Evolutionary conservation across 2,329 filamentous ascomycete genomes (phyloP), one percentile per base, ranked within the genome.

Genomic region (Aspergillus sp.): DNA sequence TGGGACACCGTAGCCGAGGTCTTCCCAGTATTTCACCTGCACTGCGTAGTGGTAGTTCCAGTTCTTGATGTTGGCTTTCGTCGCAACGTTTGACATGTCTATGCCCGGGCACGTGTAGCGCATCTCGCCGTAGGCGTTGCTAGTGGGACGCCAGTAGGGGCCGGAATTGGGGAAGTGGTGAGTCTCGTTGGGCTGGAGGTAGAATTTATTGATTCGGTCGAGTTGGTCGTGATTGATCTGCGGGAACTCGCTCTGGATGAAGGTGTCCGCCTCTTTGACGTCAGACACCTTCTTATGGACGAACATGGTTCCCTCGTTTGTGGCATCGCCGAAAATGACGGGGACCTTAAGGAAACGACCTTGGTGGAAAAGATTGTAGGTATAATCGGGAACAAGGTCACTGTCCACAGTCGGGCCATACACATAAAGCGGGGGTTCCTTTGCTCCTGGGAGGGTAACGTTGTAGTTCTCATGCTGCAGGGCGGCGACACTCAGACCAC

Each of bases 31-130:
- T 0, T 77, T 74, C 50, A 87, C 83, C 38, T 79, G 68, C 3
- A 88, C 85, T 46, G 83, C 77, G 68, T 81, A 87, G 38, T 78
- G 78, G 61, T 90, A 90, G 58, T 80, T 83, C 76, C 79, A 90
- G 27, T 74, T 78, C 1, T 12, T 60, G 28, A 32, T 36, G 29
- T 57, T 55, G 33, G 58, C 56, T 28, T 59, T 53, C 2, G 66
- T 64, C 41, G 69, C 69, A 1, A 68, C 63, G 6, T 68, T 59
- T 1, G 73, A 75, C 58, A 83, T 67, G 63, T 73, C 77, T 35
- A 83, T 71, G 0, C 76, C 77, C 0, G 82, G 79, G 53, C 83
- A 86, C 53, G 72, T 81, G 62, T 85, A 85, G 4, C 81, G 73
- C 54, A 84, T 72, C 52, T 86, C 81, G 10, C 81, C 81, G 53